These are phyloP conservation scores for Saccharomyces pastorianus DNA, from an alignment of 1,139 yeast species.

Conservation along the genomic window DNA sequence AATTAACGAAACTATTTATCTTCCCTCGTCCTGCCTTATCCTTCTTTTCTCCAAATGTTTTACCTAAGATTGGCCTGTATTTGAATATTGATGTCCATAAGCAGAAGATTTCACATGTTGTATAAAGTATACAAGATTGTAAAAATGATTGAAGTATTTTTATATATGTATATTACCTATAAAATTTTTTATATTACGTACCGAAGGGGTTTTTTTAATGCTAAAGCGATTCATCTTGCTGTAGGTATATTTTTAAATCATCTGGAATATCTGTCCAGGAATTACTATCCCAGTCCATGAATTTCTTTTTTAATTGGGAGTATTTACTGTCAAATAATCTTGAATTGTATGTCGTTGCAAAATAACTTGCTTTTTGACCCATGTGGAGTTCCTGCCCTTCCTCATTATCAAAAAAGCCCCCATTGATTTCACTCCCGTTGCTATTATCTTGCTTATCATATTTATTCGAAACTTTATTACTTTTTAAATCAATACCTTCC, in stretches of 20 bases:
- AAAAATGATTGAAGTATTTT: background rate
- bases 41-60: background rate
- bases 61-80: background rate
- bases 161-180: background rate
- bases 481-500: constrained; percentile 23
- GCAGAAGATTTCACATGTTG: background rate
- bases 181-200: background rate
- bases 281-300: constrained; percentile 28
- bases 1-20: background rate
- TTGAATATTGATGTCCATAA: background rate
- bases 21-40: background rate
- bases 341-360: background rate
- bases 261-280: constrained; percentile 39
- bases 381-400: background rate
- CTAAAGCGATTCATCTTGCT: background rate
- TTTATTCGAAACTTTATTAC: background rate
- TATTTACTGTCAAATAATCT: background rate
- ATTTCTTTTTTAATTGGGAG: constrained; percentile 22
- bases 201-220: background rate
- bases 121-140: background rate
- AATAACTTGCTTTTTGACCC: background rate
- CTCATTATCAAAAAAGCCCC: background rate
- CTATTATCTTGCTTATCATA: background rate
- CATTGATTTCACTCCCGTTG: background rate
- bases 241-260: constrained; percentile 30